A percentile compares a stretch with the other conserved stretches of the same genome.
These are phyloP conservation scores for Purpureocillium lavendulum DNA, from an alignment of 2,329 filamentous ascomycete genomes.

Conservation along the genomic window DNA sequence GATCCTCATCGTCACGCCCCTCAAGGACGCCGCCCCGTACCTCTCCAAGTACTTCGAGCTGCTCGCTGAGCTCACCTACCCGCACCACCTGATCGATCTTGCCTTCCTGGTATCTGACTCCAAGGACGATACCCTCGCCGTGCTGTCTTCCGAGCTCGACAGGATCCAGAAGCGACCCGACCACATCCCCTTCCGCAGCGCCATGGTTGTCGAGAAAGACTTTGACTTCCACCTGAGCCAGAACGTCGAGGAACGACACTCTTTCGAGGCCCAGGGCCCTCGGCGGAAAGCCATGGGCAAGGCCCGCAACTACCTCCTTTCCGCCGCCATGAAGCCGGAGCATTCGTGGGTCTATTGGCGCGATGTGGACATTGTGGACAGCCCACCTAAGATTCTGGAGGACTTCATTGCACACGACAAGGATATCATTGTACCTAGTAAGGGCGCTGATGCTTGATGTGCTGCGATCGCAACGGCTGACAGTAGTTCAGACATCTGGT, in stretches of 20 bases:
- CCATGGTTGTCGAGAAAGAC: conserved; percentile 81
- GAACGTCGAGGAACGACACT: conserved; percentile 73
- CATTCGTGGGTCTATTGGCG: conserved; percentile 99
- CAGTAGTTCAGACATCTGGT: conserved; percentile 72
- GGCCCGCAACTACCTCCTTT: conserved; percentile 86
- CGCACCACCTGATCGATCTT: conserved; percentile 89
- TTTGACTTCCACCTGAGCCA: conserved; percentile 73
- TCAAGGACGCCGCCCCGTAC: conserved; percentile 79
- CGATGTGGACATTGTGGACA: conserved; percentile 93
- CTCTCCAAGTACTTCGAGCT: conserved; percentile 91
- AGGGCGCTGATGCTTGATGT: conserved; percentile 22
- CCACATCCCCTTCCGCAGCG: conserved; percentile 77
- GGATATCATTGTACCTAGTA: conserved; percentile 93
- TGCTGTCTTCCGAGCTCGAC: conserved; percentile 76
- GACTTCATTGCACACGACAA: conserved; percentile 92
- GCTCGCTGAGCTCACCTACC: conserved; percentile 81
- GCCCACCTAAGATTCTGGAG: conserved; percentile 77
- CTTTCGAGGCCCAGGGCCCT: conserved; percentile 79
- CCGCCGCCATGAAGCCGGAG: conserved; percentile 76
- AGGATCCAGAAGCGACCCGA: conserved; percentile 77
- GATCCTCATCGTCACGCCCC: conserved; percentile 82
- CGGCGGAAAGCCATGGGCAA: conserved; percentile 83
- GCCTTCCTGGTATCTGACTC: conserved; percentile 92
- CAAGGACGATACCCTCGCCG: conserved; percentile 82
- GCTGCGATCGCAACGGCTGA: conserved; percentile 12